Evolutionary conservation across 208 protist species (phyloP), one percentile per base, ranked within the genome.

Genomic region (Acanthamoeba lenticulata): DNA sequence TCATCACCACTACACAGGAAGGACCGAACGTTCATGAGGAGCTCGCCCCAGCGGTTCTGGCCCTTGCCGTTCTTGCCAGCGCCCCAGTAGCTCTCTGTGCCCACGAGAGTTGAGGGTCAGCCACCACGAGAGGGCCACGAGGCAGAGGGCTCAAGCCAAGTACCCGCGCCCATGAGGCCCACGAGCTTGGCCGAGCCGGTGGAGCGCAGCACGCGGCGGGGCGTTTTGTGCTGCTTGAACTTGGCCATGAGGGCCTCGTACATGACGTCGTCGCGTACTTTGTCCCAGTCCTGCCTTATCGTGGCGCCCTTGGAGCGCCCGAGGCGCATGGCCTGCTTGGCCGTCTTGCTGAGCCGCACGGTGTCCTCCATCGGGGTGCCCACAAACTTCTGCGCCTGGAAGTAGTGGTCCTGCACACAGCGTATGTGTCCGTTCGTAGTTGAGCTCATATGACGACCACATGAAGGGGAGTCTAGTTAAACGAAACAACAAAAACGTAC

Each of bases 371-470:
- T 44, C 69, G 69, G 15, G 3, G 65, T 74, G n/a, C 65, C 65
- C 1, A 36, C 69, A 81, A 81, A 81, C 9, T 81, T 81, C 36
- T 81, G 69, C 1, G 69, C 69, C 4, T 81, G 69, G 40, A 81
- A 81, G 69, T 81, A 81, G 40, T 81, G 69, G 69, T 81, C 69
- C 69, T 81, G 69, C 7, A 69, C 60, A n/a, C 47, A 52, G 6
- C 6, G 6, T 5, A 69, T 36, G 65, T 42, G 65, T 9, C 32
- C 65, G n/a, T n/a, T n/a, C n/a, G n/a, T n/a, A n/a, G n/a, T n/a
- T n/a, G n/a, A n/a, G n/a, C n/a, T n/a, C n/a, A n/a, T n/a, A n/a
- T n/a, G n/a, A n/a, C n/a, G n/a, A n/a, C n/a, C n/a, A n/a, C n/a
- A n/a, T 34, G 60, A 2, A 15, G 5, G 6, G 32, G 13, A 21